These are phyloP conservation scores for Xylaria sp. DNA, from an alignment of 2,329 filamentous ascomycete genomes.

Conservation along the genomic window DNA sequence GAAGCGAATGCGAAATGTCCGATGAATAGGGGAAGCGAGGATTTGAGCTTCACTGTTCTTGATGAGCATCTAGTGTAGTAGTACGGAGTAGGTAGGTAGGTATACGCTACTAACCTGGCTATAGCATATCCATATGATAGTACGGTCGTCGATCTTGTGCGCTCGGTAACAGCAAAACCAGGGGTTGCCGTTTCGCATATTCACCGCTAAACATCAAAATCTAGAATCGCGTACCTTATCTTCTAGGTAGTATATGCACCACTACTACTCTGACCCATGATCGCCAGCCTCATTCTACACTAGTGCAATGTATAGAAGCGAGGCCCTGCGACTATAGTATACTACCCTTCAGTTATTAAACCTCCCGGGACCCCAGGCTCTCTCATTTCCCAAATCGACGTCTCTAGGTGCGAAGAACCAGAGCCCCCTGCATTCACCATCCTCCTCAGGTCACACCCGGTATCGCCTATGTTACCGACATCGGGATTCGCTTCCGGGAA, in stretches of 20 bases:
- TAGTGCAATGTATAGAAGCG: background rate
- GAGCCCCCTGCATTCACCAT: background rate
- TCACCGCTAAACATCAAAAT: too few relatives aligned
- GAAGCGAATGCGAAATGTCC: background rate
- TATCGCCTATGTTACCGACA: background rate
- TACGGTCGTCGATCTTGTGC: too few relatives aligned
- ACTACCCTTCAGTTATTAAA: background rate
- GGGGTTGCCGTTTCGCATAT: too few relatives aligned
- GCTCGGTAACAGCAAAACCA: too few relatives aligned
- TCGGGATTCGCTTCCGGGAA: background rate
- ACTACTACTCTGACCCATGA: background rate
- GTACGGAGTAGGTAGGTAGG: too few relatives aligned
- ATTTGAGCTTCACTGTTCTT: background rate
- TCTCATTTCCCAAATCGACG: background rate
- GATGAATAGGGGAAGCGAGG: background rate
- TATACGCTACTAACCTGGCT: too few relatives aligned
- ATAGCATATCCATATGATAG: too few relatives aligned
- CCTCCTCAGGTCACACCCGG: background rate
- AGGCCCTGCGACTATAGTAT: background rate
- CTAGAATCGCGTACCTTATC: too few relatives aligned
- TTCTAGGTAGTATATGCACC: too few relatives aligned
- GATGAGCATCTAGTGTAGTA: background rate
- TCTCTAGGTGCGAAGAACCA: background rate
- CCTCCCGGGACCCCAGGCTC: background rate
- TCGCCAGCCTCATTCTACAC: constrained; percentile 2